A percentile compares a stretch with the other conserved stretches of the same genome.
Evolutionary conservation across 306 rosid genomes (phyloP).

Genomic region (Sindora glabra): DNA sequence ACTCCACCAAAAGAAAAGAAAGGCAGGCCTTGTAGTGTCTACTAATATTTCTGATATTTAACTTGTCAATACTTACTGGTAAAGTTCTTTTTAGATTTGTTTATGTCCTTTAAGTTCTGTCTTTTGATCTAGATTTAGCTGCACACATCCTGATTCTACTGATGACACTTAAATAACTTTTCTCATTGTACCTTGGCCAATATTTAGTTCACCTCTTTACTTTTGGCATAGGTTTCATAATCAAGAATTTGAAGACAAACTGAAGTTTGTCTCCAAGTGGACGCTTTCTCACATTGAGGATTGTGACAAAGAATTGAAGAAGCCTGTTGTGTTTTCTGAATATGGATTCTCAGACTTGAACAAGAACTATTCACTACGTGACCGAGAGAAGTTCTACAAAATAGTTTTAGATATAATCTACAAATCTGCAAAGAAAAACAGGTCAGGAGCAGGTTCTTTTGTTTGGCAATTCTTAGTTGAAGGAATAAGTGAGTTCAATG

Average conservation of each 20-base stretch:
- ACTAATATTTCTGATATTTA: not conserved
- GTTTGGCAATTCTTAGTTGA: conserved; percentile 83
- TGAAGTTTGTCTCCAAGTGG: conserved; percentile 80
- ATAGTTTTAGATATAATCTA: conserved; percentile 44
- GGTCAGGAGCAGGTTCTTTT: conserved; percentile 80
- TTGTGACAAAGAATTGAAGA: conserved; percentile 66
- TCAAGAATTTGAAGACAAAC: conserved; percentile 55
- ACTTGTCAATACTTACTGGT: not conserved
- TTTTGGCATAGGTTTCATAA: not conserved
- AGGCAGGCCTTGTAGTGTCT: not conserved
- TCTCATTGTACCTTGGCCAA: not conserved
- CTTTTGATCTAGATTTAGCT: not conserved
- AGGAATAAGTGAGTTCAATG: conserved; percentile 69
- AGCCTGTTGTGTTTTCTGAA: conserved; percentile 86
- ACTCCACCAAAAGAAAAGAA: not conserved
- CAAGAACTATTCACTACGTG: conserved; percentile 40
- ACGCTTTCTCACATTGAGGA: conserved; percentile 94
- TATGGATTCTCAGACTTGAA: conserved; percentile 63
- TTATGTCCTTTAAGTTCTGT: not conserved
- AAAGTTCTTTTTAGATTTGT: not conserved
- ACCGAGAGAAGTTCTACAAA: conserved; percentile 51
- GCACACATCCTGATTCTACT: not conserved
- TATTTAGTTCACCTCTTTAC: too few species aligned
- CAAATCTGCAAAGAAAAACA: conserved; percentile 67
- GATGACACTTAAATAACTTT: too few species aligned